phyloP scores from a whole-genome alignment of 1,139 yeast species.

The Arxiozyma heterogenica region DNA sequence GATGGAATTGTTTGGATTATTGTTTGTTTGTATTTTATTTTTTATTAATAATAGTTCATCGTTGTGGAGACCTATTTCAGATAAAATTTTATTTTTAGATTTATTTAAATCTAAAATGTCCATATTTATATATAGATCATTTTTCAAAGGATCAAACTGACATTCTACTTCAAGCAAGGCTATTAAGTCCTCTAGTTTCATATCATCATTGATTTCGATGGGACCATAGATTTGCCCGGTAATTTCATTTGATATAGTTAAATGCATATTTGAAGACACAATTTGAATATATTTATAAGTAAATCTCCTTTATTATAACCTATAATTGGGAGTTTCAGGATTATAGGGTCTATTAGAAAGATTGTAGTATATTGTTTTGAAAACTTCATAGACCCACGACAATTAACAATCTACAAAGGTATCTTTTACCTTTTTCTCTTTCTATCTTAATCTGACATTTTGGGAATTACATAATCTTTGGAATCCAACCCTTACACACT shows the following conservation, averaged over 20 bases:
- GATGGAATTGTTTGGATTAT: neutral
- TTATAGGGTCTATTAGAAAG: too few relatives aligned
- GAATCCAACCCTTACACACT: too few relatives aligned
- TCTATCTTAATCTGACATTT: too few relatives aligned
- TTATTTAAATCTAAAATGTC: slow-evolving; percentile 31
- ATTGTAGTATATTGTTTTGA: too few relatives aligned
- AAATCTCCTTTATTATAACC: slow-evolving; percentile 34
- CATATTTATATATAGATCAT: slow-evolving; percentile 43
- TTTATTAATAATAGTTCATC: slow-evolving; percentile 49
- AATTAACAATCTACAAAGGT: too few relatives aligned
- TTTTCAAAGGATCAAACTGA: slow-evolving; percentile 40
- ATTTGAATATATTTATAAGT: too few relatives aligned
- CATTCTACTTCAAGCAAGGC: slow-evolving; percentile 76
- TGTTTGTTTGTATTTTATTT: slow-evolving; percentile 16
- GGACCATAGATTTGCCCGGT: slow-evolving; percentile 27
- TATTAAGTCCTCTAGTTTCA: slow-evolving; percentile 57
- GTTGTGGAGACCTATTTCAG: slow-evolving; percentile 41
- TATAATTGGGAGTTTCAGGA: slow-evolving; percentile 29
- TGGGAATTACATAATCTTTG: too few relatives aligned
- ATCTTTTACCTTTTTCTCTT: too few relatives aligned
- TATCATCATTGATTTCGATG: slow-evolving; percentile 43
- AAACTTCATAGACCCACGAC: too few relatives aligned
- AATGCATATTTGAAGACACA: slow-evolving; percentile 14
- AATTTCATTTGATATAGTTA: slow-evolving; percentile 26
- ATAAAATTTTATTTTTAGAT: slow-evolving; percentile 34